Evolutionary conservation across 805 yeast genomes (phyloP), one percentile per base, ranked within the genome.

Genomic region (Wickerhamiella vanderwaltii): DNA sequence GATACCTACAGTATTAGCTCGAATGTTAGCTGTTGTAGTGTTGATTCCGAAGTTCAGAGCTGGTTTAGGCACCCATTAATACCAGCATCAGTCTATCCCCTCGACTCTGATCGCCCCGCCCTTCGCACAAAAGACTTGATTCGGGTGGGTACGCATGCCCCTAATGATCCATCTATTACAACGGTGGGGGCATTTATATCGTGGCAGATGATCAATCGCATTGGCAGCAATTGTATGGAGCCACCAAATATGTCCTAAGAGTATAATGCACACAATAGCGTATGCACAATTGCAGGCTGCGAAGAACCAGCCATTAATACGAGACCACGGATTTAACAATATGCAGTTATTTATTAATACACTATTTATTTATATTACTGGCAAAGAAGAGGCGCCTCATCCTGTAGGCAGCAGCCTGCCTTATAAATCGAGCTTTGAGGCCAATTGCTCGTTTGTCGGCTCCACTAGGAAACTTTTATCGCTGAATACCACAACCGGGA

Each of bases 181-280:
- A 48, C 50, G 4, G 56, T 52, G 6, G 52, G 53, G 2, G 56
- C 54, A 5, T 52, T 43, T 32, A 45, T 52, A 5, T 51, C 53
- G 6, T 43, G 51, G 41, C 47, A 43, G 17, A 47, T 52, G n/a
- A 48, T 49, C 32, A 43, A 43, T 18, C 31, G 39, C 6, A n/a
- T 16, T n/a, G n/a, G n/a, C n/a, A n/a, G n/a, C n/a, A n/a, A n/a
- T n/a, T n/a, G n/a, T n/a, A n/a, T n/a, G n/a, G n/a, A n/a, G n/a
- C n/a, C n/a, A n/a, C n/a, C n/a, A n/a, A n/a, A n/a, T n/a, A n/a
- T n/a, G n/a, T n/a, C n/a, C n/a, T n/a, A n/a, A n/a, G n/a, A n/a
- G n/a, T n/a, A n/a, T n/a, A n/a, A n/a, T n/a, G n/a, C n/a, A n/a
- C n/a, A n/a, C n/a, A n/a, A n/a, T n/a, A n/a, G n/a, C n/a, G n/a